Evolutionary conservation across 345 rosid species (phyloP).

Genomic region (Linum tenue): DNA sequence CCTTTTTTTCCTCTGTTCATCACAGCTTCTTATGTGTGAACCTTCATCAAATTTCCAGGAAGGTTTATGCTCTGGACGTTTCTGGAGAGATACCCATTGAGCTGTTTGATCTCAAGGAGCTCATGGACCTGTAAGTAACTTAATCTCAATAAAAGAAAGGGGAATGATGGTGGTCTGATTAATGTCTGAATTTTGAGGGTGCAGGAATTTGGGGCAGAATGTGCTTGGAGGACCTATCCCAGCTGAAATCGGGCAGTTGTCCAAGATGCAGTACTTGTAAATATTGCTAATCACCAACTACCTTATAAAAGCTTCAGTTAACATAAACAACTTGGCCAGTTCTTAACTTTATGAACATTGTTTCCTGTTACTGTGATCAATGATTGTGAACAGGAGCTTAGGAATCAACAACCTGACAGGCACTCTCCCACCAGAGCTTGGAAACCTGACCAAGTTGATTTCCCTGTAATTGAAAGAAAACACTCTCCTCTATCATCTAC

Average conservation of each 20-base stretch:
- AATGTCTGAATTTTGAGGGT: constrained; percentile 2
- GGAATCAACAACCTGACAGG: constrained; percentile 55
- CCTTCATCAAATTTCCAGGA: constrained; percentile 23
- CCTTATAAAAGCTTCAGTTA: not conserved
- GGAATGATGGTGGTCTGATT: not conserved
- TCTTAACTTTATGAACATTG: not conserved
- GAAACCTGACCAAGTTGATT: constrained; percentile 40
- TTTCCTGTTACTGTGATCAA: not conserved
- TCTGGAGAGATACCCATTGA: constrained; percentile 40
- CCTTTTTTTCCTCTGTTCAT: not conserved
- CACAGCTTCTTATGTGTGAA: not conserved
- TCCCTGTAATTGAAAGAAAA: constrained; percentile 29
- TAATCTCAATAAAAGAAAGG: not conserved
- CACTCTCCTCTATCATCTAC: not conserved
- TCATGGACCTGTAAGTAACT: constrained; percentile 37
- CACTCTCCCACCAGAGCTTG: constrained; percentile 41
- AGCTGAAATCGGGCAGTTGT: constrained; percentile 34
- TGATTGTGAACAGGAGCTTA: constrained; percentile 34
- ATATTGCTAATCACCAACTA: not conserved
- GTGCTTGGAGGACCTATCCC: constrained; percentile 41
- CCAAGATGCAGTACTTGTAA: constrained; percentile 52
- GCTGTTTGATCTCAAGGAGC: constrained; percentile 36
- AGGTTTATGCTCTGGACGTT: constrained; percentile 53
- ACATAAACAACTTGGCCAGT: too few relatives aligned
- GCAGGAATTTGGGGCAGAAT: constrained; percentile 50